Evolutionary conservation across 176 grass and related monocot species (phyloP), one percentile per base, ranked within the genome.

Genomic region (Triticum dicoccoides): DNA sequence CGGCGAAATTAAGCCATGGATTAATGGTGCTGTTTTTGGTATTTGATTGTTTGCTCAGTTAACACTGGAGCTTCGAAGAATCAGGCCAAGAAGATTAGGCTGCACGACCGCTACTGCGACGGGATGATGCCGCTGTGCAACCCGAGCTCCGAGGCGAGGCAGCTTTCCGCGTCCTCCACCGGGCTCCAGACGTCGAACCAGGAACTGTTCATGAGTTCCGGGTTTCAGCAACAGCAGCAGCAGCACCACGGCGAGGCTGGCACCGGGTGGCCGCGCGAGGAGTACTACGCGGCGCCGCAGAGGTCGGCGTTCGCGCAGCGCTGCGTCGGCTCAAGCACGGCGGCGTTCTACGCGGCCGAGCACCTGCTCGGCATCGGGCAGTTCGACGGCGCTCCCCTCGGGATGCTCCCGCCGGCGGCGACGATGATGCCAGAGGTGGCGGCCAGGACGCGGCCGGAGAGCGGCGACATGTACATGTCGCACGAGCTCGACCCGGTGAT

Each of bases 341-440:
- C 87, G 18, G 79, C 87, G 21, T 93, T 95, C 79, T 95, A 87
- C 74, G 89, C 89, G 11, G 62, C 92, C 9, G 92, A 94, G 80
- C 41, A 89, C 23, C 69, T 89, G 30, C 78, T 89, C 39, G 61
- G 79, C 73, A 81, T 94, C 72, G 38, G 41, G 69, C 86, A 84
- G 81, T 83, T 87, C 21, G 80, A 91, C 21, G 79, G 24, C 56
- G 12, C 73, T 33, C 32, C 41, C 33, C 15, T 44, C 14, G 77
- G 24, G 4, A 29, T 72, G 20, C 61, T 90, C 30, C 51, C 71
- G 83, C 41, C 67, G 14, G 3, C 62, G 51, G 13, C 75, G 11
- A 0, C 52, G 18, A 76, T 27, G 81, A 23, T 21, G 35, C 25
- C 84, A 0, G 15, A 15, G 51, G 51, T 54, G 51, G 15, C 15